Base-by-base conservation (phyloP, 495 filamentous ascomycete genomes). In the Annulohypoxylon maeteangense region DNA sequence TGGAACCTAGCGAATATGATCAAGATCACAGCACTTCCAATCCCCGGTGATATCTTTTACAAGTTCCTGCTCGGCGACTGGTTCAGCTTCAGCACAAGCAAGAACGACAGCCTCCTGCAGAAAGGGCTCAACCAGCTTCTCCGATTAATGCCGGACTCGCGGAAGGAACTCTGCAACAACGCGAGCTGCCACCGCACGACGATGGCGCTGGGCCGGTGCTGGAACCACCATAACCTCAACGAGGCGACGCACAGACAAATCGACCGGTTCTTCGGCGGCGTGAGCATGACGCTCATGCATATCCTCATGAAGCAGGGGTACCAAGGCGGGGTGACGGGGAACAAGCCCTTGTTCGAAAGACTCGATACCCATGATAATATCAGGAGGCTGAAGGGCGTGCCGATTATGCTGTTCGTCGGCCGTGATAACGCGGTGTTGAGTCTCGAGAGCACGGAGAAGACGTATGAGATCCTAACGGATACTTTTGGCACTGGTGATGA, bases 211-310 rank as follows among this genome's bases (percentile, higher is more conserved):
- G 90, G 88, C n/a, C 81, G 87, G 31, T 87, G 84, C 74, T 90
- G 88, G 88, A 88, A 85, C 74, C 88, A 90, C 71, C 75, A 72
- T 4, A 89, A 90, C 71, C 82, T 92, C 29, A 89, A 90, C 80
- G 82, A 84, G 75, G 83, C 84, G 1, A 90, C 89, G 11, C 90
- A 92, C 76, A 77, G 84, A 8, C 87, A 90, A 70, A 80, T 91
- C 53, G 83, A 86, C 74, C 81, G 82, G 25, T 89, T 90, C 77
- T 86, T 91, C 56, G 84, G 83, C 42, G 90, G 89, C 44, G 83
- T 86, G n/a, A 87, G 85, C 77, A 90, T 90, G 80, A 82, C 78
- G 3, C 66, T 86, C 42, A 80, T 90, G n/a, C 76, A 83, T 48
- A 78, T 87, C 58, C 80, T 91, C 2, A 89, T 88, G 83, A 78